A percentile compares a stretch with the other conserved stretches of the same genome.
phyloP scores from a whole-genome alignment of 768 basidiomycete species.

The Boletellus ananiceps region DNA sequence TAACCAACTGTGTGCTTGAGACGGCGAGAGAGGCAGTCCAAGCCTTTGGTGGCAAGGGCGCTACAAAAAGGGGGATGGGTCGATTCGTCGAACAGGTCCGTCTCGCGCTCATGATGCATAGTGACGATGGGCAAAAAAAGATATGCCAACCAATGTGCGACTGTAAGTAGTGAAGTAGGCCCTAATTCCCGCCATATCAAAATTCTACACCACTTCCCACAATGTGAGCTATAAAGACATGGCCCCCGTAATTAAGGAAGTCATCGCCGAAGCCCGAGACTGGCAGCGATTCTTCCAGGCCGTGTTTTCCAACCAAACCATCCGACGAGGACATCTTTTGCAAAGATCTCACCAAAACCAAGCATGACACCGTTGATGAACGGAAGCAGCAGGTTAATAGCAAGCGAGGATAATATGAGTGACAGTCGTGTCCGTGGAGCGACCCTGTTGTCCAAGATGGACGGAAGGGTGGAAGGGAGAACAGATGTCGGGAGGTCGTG shows the following conservation, averaged over 20 bases:
- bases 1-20: background rate
- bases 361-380: constrained; percentile 96
- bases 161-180: constrained; percentile 15
- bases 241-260: background rate
- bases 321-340: constrained; percentile 63
- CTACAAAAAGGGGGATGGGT: background rate
- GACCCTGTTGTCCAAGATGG: constrained; percentile 66
- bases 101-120: background rate
- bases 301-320: constrained; percentile 43
- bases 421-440: constrained; percentile 62
- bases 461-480: constrained; percentile 50
- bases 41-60: background rate
- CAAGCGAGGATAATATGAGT: constrained; percentile 67
- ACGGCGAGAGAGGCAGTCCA: background rate
- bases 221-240: background rate
- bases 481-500: constrained; percentile 21
- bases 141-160: constrained; percentile 49
- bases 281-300: constrained; percentile 20
- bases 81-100: background rate
- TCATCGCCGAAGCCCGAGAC: constrained; percentile 22
- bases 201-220: background rate
- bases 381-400: constrained; percentile 80
- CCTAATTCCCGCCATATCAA: background rate
- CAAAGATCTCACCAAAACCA: constrained; percentile 94
- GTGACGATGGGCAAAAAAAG: constrained; percentile 10